These are phyloP conservation scores for Reutealis trisperma DNA, from an alignment of 345 rosid genomes.

Conservation along the genomic window DNA sequence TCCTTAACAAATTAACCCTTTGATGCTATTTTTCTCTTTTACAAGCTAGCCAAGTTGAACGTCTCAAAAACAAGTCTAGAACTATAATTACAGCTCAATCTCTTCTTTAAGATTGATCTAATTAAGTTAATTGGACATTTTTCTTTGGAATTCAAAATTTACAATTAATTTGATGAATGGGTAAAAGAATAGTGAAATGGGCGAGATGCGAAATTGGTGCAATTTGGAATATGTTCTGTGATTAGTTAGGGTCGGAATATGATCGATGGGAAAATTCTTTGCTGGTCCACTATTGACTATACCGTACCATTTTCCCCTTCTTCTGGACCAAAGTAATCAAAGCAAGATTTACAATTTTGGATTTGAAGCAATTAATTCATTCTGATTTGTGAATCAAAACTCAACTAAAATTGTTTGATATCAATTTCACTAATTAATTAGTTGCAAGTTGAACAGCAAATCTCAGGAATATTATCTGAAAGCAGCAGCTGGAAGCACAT, in stretches of 20 bases:
- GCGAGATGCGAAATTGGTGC: not conserved
- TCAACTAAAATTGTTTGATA: no score
- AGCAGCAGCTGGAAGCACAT: not conserved
- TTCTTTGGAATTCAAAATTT: no score
- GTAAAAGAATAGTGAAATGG: slow-evolving; percentile 9
- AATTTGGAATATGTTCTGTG: slow-evolving; percentile 7
- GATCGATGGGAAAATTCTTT: not conserved
- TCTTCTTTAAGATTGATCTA: no score
- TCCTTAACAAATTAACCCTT: no score
- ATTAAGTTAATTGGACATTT: no score
- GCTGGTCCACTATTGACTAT: not conserved
- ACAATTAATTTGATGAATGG: not conserved
- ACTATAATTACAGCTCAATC: no score
- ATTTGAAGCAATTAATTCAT: not conserved
- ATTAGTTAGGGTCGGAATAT: not conserved
- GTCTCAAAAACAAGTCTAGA: no score
- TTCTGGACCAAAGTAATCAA: not conserved
- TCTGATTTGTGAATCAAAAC: not conserved
- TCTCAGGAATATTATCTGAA: not conserved
- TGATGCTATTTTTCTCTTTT: no score
- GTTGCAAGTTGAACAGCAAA: not conserved
- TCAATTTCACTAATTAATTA: not conserved
- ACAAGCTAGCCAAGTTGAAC: no score
- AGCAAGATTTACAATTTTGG: no score
- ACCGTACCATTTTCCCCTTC: not conserved